Conservation (phyloP, 345 rosid genomes). For the Eucalyptus caleyi region DNA sequence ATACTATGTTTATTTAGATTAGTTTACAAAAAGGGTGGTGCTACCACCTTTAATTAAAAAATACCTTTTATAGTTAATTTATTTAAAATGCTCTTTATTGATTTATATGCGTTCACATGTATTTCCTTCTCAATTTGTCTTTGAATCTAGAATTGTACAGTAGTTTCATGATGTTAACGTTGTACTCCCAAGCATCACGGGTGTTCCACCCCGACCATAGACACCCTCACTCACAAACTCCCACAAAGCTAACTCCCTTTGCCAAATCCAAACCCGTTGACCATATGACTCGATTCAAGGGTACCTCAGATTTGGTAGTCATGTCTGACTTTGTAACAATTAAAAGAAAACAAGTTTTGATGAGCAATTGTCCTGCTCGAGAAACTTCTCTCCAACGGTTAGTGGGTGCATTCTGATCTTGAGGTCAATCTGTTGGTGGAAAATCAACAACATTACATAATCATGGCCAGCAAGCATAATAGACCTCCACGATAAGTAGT, state of each 20-base stretch:
- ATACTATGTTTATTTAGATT: no score
- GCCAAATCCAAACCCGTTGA: not conserved
- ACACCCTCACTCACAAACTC: not conserved
- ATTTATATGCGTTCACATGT: not conserved
- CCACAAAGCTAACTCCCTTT: not conserved
- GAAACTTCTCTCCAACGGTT: not conserved
- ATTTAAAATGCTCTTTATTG: accelerated
- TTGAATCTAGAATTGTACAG: not conserved
- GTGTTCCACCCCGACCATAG: not conserved
- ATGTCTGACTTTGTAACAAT: not conserved
- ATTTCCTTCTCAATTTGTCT: not conserved
- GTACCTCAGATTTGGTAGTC: not conserved
- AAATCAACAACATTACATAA: not conserved
- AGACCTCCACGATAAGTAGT: accelerated
- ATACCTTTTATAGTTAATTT: no score
- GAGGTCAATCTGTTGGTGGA: not conserved
- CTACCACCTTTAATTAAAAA: no score
- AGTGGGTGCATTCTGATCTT: not conserved
- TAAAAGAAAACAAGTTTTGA: not conserved
- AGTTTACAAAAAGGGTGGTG: no score
- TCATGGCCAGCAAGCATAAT: not conserved
- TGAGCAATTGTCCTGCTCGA: not conserved
- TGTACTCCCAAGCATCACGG: not conserved
- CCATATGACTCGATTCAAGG: not conserved
- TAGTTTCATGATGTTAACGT: not conserved